Conservation (phyloP, 306 rosid species). For the Mimosa pudica region DNA sequence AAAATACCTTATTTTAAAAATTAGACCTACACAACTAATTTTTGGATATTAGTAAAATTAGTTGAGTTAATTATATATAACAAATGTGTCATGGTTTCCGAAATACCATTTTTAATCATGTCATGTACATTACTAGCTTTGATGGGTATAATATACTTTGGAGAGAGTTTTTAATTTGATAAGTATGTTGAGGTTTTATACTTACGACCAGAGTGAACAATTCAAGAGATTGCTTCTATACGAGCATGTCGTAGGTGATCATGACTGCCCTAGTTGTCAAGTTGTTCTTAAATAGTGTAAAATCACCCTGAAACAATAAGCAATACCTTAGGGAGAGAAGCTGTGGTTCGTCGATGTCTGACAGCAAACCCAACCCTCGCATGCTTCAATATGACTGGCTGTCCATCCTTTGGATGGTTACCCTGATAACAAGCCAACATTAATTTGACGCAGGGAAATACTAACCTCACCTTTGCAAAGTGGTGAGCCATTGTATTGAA, state of each 20-base stretch:
- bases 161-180: too few relatives aligned
- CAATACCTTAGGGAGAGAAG: conserved; percentile 71
- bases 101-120: too few relatives aligned
- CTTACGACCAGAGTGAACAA: too few relatives aligned
- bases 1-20: neutral
- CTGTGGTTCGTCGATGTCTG: conserved; percentile 60
- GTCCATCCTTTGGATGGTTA: conserved; percentile 81
- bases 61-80: too few relatives aligned
- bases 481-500: neutral
- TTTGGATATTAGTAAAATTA: too few relatives aligned
- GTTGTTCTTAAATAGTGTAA: neutral
- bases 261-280: conserved; percentile 8
- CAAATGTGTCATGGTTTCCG: too few relatives aligned
- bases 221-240: conserved; percentile 15
- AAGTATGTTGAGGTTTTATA: too few relatives aligned
- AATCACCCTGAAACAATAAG: conserved; percentile 16
- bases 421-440: conserved; percentile 62
- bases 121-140: too few relatives aligned
- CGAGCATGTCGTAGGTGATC: neutral
- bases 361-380: conserved; percentile 61
- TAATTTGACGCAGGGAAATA: neutral
- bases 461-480: conserved; percentile 2
- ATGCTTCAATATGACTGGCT: conserved; percentile 65
- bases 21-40: too few relatives aligned
- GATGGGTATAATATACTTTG: too few relatives aligned